Base-by-base conservation (phyloP, 768 basidiomycete species). In the Amanita jacksonii region DNA sequence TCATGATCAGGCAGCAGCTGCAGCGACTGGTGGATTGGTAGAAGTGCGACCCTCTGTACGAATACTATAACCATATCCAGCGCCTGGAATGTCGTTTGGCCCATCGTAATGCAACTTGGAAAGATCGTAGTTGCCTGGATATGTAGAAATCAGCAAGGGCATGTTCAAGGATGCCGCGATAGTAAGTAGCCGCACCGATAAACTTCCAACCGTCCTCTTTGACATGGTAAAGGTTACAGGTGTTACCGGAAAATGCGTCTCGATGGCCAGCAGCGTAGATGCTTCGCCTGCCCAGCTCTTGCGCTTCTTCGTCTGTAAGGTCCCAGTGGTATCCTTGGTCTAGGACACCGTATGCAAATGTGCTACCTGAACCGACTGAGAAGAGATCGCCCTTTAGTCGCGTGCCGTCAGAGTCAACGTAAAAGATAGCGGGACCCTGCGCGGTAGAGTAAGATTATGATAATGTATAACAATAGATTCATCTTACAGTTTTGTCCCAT, bases 211-310 rank as follows among this genome's bases (percentile, higher is more conserved):
- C 94, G 47, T 86, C 75, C 61, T 94, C 81, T 60, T 90, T 84
- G 56, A 99, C 88, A 49, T 96, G 92, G 60, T 89, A 99, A 30
- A 99, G 70, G 65, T 98, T 99, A 67, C 86, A 83, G 4, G 88
- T 83, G 67, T 99, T 99, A 40, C 91, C 91, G 5, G 92, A 94
- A 69, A 84, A 94, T 5, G 91, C 91, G 61, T 96, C 92, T 50
- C 94, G 83, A 62, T 98, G 96, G 49, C 90, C 89, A 41, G 96
- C 96, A 33, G 94, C 94, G 54, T 93, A 90, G 60, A 99, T 97
- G 51, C 89, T 91, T 53, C 93, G 69, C 58, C 92, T 68, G 13
- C 85, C 96, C 19, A 98, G 79, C 56, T 98, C 96, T 58, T 90
- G 85, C 2, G 96, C 96, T 49, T 96, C 94, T 49, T 81, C 91